Base-by-base conservation (phyloP, 352 stramenopile genomes). In the Phytopythium boreale region DNA sequence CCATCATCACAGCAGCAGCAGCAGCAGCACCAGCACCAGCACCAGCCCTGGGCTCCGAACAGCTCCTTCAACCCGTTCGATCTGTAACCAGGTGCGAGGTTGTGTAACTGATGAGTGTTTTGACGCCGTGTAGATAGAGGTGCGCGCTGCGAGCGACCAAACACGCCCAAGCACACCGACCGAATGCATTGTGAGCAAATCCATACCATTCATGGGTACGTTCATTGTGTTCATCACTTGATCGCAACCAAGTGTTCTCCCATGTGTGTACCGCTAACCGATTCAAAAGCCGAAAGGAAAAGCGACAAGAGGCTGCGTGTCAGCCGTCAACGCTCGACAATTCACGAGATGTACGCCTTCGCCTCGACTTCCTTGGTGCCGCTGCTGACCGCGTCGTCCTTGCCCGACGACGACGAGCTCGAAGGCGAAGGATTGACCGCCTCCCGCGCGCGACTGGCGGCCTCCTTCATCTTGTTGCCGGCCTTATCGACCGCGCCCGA, bases 51-150 rank as follows among this genome's bases (percentile, higher is more conserved):
- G 61, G 14, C 61, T 20, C n/a, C 63, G 50, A 70, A 56, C 39
- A 76, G 72, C 60, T 74, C 77, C 19, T 82, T 77, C 53, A 87
- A 87, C 44, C 77, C 77, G 24, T 87, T 87, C 53, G 77, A 87
- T 49, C 72, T 84, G 22, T 86, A 74, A 39, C 6, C 22, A 37
- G 24, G 7, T 10, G 64, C 52, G 24, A 26, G 39, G 26, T 57
- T 8, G 57, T 65, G 46, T 34, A 2, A 22, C 12, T 22, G 47
- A 5, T 53, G 47, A 26, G 26, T 55, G 26, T 36, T 6, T 55
- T 14, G 24, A 55, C 47, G 8, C 8, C 15, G 46, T 52, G 46
- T 19, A 31, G 22, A 52, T 52, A 24, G 22, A 31, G n/a, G n/a
- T n/a, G 44, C 44, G n/a, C 14, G 19, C 22, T 19, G 19, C 20